Percentiles rank a stretch among this genome's conserved stretches.
These are phyloP conservation scores for Pleurozium schreberi DNA, from an alignment of 225 moss, liverwort and hornwort genomes.

Conservation along the genomic window DNA sequence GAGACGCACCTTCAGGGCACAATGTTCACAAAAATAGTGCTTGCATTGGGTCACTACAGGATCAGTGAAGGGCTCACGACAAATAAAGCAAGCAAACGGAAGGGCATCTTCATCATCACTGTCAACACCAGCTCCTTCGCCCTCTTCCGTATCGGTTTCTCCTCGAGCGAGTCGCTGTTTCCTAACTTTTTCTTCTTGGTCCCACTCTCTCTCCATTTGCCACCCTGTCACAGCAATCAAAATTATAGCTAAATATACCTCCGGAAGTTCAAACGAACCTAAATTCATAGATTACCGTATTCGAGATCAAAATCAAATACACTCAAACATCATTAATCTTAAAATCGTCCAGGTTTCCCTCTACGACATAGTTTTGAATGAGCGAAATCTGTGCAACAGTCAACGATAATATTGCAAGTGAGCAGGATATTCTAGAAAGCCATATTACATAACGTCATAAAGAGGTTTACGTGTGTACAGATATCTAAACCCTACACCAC, in stretches of 20 bases:
- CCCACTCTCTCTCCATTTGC: constrained; percentile 99
- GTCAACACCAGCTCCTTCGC: constrained; percentile 26
- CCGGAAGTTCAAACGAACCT: not conserved
- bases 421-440: not conserved
- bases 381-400: not conserved
- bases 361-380: not conserved
- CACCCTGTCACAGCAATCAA: constrained; percentile 31
- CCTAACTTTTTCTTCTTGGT: constrained; percentile 54
- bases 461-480: not conserved
- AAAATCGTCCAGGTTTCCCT: not conserved
- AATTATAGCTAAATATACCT: not conserved
- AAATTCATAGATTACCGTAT: not conserved
- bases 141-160: constrained; percentile 28
- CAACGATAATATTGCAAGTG: not conserved
- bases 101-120: constrained; percentile 50
- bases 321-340: not conserved
- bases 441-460: not conserved
- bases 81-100: constrained; percentile 69
- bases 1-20: constrained; percentile 68
- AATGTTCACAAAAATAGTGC: constrained; percentile 91
- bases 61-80: constrained; percentile 59
- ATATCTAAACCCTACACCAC: not conserved
- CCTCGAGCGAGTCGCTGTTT: constrained; percentile 58
- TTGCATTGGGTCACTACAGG: constrained; percentile 69
- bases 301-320: not conserved